Base-by-base conservation (phyloP, 169 alveolate genomes). In the Plasmodium gaboni region DNA sequence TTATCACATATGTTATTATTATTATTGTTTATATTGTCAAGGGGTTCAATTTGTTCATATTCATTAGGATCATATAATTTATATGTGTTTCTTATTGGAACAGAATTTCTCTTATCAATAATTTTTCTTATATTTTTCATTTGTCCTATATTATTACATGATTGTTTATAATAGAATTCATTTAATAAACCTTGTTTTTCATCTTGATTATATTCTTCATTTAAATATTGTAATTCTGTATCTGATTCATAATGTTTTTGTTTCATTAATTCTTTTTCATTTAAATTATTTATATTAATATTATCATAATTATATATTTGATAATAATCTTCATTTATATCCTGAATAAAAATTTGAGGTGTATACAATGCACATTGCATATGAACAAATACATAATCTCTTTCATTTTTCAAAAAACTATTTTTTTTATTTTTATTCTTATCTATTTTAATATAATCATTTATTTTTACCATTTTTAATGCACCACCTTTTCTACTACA, bases 401-500 rank as follows among this genome's bases (percentile, higher is more conserved):
- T 83, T 69, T 83, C 91, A 6, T 57, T 15, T 83, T 83, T 83
- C 13, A 83, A 7, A 17, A 59, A 83, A 44, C 28, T 63, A 13
- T 48, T 67, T 69, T 83, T 83, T 19, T 69, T 83, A 68, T 70
- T 83, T 53, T 83, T 83, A 57, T 32, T 67, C 13, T 83, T 83
- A 2, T 83, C 91, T 2, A 12, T n/a, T 60, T 68, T 83, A 2
- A 55, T 57, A 12, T 42, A 17, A 55, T 83, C 91, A 83, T 59
- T 83, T 2, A 83, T 5, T 83, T 32, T 68, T 22, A 83, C 59
- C 15, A 67, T 57, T 83, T 83, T 83, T 8, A 83, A 53, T 19
- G 91, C 91, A 5, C 91, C 91, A 17, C 91, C 91, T 46, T 61
- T 83, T 17, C 91, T 55, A 44, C 91, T 83, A 48, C 91, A 83